phyloP scores from a whole-genome alignment of 208 protist species.

The Phytomonas serpens region DNA sequence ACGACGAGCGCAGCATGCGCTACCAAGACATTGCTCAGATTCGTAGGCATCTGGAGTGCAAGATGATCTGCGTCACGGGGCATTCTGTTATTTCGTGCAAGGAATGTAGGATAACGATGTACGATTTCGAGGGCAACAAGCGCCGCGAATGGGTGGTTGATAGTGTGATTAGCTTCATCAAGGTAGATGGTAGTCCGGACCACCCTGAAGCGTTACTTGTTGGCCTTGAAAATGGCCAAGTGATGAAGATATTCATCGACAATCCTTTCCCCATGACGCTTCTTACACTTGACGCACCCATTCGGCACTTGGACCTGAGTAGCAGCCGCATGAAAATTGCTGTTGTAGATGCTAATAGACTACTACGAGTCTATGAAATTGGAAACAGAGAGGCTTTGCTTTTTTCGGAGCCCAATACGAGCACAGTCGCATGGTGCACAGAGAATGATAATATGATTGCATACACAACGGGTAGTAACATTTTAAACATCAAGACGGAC shows the following conservation, averaged over 20 bases:
- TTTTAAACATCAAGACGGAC: slow-evolving; percentile 91
- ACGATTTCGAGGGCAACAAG: slow-evolving; percentile 88
- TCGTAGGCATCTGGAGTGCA: slow-evolving; percentile 87
- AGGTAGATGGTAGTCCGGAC: slow-evolving; percentile 88
- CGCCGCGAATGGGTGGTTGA: slow-evolving; percentile 93
- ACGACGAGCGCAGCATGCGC: slow-evolving; percentile 82
- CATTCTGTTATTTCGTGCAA: slow-evolving; percentile 88
- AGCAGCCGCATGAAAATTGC: slow-evolving; percentile 85
- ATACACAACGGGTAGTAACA: slow-evolving; percentile 75
- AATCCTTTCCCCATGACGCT: slow-evolving; percentile 93
- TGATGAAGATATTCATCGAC: slow-evolving; percentile 94
- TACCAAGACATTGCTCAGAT: slow-evolving; percentile 91
- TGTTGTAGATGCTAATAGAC: slow-evolving; percentile 88
- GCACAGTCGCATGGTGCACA: slow-evolving; percentile 91
- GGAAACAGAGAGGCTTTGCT: slow-evolving; percentile 78
- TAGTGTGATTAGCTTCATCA: slow-evolving; percentile 91
- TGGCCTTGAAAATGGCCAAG: slow-evolving; percentile 87
- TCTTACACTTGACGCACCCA: slow-evolving; percentile 62
- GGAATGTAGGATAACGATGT: slow-evolving; percentile 80
- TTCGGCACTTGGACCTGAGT: slow-evolving; percentile 90
- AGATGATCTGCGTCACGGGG: slow-evolving; percentile 87
- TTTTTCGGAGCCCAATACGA: slow-evolving; percentile 85
- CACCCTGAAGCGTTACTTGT: slow-evolving; percentile 90
- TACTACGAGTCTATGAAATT: slow-evolving; percentile 87
- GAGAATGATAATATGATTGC: slow-evolving; percentile 94